Conservation (phyloP, 2,329 filamentous ascomycete genomes). For the Fusarium sp. region DNA sequence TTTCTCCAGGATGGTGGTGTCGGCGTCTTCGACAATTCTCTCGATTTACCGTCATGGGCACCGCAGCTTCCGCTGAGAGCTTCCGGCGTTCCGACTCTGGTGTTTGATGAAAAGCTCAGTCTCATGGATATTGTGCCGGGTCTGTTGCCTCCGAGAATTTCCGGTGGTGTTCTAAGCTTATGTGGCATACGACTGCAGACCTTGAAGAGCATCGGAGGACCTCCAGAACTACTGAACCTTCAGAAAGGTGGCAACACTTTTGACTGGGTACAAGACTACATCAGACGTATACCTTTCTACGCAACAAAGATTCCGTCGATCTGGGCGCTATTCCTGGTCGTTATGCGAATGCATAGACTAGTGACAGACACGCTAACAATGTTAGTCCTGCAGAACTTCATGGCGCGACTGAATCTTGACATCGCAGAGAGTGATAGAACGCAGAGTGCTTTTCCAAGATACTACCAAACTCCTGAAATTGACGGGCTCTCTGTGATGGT, state of each 20-base stretch:
- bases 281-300: not conserved
- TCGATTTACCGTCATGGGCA: conserved; percentile 1
- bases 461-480: not conserved
- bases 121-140: not conserved
- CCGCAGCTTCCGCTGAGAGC: conserved; percentile 3
- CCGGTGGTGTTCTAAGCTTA: not conserved
- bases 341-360: not conserved
- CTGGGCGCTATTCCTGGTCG: not conserved
- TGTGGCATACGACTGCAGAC: not conserved
- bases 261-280: conserved; percentile 6
- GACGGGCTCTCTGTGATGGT: not conserved
- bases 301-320: not conserved
- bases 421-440: not conserved
- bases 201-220: not conserved
- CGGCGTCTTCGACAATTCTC: not conserved
- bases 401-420: not conserved
- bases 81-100: not conserved
- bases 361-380: not conserved
- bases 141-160: not conserved
- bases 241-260: not conserved
- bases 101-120: not conserved
- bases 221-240: not conserved
- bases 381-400: conserved; percentile 3
- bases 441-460: not conserved
- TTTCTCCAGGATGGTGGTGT: conserved; percentile 2